Evolutionary conservation across 139 green algal species (phyloP).

Genomic region (Coelastrella sp.): DNA sequence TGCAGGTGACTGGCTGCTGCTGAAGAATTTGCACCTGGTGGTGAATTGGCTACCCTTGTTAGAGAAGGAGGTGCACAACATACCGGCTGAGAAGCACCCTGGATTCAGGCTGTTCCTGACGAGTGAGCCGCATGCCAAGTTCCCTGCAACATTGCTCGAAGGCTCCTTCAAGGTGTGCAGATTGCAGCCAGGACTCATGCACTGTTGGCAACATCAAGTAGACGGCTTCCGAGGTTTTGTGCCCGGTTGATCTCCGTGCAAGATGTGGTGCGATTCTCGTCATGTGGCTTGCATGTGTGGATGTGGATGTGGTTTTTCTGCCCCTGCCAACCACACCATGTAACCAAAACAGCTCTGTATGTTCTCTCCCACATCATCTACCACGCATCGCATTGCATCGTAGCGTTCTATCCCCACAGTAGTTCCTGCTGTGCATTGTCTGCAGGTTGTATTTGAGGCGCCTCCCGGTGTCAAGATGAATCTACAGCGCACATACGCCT

Average conservation of each 20-base stretch:
- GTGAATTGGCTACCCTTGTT: constrained; percentile 83
- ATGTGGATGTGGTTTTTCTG: too few relatives aligned
- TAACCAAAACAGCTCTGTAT: background rate
- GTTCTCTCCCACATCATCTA: background rate
- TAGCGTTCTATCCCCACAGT: background rate
- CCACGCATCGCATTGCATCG: too few relatives aligned
- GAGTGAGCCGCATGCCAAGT: constrained; percentile 72
- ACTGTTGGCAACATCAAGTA: too few relatives aligned
- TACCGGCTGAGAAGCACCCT: constrained; percentile 22
- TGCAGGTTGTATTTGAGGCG: constrained; percentile 86
- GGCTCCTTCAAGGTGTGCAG: constrained; percentile 69
- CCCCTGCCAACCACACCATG: too few relatives aligned
- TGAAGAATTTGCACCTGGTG: constrained; percentile 92
- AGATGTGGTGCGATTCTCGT: constrained; percentile 82
- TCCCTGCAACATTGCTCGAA: constrained; percentile 85
- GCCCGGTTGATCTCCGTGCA: constrained; percentile 45
- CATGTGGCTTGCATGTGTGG: constrained; percentile 45
- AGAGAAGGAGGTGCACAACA: constrained; percentile 75
- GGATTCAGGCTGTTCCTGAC: constrained; percentile 87
- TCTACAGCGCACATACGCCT: constrained; percentile 82
- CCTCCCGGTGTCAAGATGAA: constrained; percentile 89
- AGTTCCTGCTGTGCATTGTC: background rate
- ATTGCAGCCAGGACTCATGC: background rate
- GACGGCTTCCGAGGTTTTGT: too few relatives aligned
- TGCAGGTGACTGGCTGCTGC: constrained; percentile 80